Evolutionary conservation across 345 rosid genomes (phyloP).

Genomic region (Salix koriyanagi): DNA sequence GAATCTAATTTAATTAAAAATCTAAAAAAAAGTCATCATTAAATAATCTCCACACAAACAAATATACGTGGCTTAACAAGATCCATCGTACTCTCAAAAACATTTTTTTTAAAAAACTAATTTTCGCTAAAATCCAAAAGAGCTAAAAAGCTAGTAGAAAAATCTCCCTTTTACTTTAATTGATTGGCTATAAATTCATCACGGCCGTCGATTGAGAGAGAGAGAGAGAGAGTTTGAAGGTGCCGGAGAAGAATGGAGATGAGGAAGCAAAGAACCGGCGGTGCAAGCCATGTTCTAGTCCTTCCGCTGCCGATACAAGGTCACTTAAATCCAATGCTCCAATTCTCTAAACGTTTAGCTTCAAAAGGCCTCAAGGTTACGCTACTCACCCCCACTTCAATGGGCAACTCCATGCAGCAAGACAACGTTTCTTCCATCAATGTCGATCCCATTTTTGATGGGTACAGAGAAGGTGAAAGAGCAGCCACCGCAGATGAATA

Average conservation of each 20-base stretch:
- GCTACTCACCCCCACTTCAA: conserved; percentile 5
- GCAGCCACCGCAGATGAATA: conserved; percentile 17
- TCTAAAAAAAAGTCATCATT: too few relatives aligned
- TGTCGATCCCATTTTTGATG: conserved; percentile 29
- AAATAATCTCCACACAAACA: too few relatives aligned
- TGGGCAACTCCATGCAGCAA: conserved; percentile 14
- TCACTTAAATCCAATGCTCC: conserved; percentile 35
- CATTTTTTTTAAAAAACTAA: too few relatives aligned
- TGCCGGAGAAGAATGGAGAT: not conserved
- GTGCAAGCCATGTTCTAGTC: conserved; percentile 13
- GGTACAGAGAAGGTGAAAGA: conserved; percentile 28
- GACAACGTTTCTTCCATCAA: conserved; percentile 18
- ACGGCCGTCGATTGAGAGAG: not conserved
- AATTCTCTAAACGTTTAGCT: conserved; percentile 26
- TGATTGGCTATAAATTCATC: not conserved
- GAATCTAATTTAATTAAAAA: too few relatives aligned
- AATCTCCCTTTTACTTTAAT: not conserved
- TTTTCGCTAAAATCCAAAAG: not conserved
- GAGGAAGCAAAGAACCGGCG: not conserved
- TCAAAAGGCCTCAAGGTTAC: conserved; percentile 27
- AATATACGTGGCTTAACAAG: too few relatives aligned
- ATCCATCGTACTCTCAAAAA: too few relatives aligned
- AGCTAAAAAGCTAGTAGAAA: too few relatives aligned
- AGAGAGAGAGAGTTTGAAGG: not conserved
- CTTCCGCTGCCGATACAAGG: conserved; percentile 25